Base-by-base conservation (phyloP, 1,139 yeast genomes). In the Kodamaea sp. region DNA sequence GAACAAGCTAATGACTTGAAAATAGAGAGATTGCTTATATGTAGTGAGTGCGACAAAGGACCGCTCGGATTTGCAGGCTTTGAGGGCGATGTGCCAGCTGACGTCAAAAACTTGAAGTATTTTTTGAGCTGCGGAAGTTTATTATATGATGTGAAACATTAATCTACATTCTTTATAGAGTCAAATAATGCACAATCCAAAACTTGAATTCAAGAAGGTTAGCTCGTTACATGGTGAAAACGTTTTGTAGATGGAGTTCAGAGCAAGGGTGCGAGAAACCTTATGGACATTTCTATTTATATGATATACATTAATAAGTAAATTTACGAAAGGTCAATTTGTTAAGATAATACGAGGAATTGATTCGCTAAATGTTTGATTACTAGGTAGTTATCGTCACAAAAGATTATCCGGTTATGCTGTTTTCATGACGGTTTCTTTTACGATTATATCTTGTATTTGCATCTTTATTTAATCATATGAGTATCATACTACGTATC, bases 21-120 rank as follows among this genome's bases (percentile, higher is more conserved):
- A 24, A 61, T 80, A 12, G 72, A 70, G 36, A 61, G 84, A 38
- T 65, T 75, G 36, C 58, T 84, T 31, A 70, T 80, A 2, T 84
- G 92, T 53, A 78, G 88, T 7, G 88, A 81, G 46, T 84, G 92
- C 62, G 90, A 83, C 48, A 67, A 71, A 44, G 92, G 92, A 0
- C 90, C 90, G 0, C 52, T 84, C 12, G 92, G 92, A 12, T 80
- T 73, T 62, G 88, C 80, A 24, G 83, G 75, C 5, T 70, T 57
- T 37, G 43, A 46, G 5, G 58, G 57, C 10, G 55, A 52, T 1
- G 60, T 52, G 8, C 56, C 47, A 4, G 53, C 52, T 15, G 63
- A 62, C 36, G 70, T 66, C 11, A 61, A 65, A 42, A 61, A 68
- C 40, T 57, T 76, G 41, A 60, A 55, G 24, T 77, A 73, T 48